Conservation (phyloP, 495 filamentous ascomycete genomes). For the Neurospora africana region DNA sequence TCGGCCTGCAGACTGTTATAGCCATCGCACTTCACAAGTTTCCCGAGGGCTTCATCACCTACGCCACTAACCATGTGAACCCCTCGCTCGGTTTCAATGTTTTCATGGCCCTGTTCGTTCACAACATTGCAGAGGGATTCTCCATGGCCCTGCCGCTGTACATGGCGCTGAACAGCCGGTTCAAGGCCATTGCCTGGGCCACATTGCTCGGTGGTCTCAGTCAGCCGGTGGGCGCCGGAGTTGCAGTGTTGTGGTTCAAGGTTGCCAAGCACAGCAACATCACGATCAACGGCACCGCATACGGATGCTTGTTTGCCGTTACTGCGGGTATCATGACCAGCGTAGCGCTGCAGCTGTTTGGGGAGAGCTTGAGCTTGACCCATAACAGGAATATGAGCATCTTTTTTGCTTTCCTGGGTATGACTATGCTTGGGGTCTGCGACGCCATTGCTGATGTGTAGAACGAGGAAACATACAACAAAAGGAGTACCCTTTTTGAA, state of each 20-base stretch:
- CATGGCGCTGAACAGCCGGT: conserved; percentile 66
- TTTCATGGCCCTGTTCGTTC: conserved; percentile 91
- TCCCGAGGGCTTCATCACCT: conserved; percentile 97
- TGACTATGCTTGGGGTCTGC: conserved; percentile 79
- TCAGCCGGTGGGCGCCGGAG: conserved; percentile 75
- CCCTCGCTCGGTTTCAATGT: conserved; percentile 78
- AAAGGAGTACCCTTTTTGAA: not conserved
- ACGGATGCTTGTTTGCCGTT: conserved; percentile 80
- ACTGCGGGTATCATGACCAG: conserved; percentile 92
- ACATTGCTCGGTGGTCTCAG: conserved; percentile 72
- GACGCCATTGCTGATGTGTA: conserved; percentile 48
- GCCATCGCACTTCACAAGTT: conserved; percentile 96
- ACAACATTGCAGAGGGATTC: conserved; percentile 97
- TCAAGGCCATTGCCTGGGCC: conserved; percentile 74
- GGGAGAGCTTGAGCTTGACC: conserved; percentile 69
- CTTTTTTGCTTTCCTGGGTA: conserved; percentile 76
- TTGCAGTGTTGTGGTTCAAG: conserved; percentile 78
- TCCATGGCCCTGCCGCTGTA: conserved; percentile 86
- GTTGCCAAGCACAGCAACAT: conserved; percentile 41
- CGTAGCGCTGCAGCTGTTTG: conserved; percentile 81
- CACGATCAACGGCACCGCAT: conserved; percentile 56
- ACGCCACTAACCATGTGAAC: conserved; percentile 93
- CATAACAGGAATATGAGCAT: conserved; percentile 75
- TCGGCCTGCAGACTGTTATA: conserved; percentile 84
- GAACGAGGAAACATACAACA: no score